These are phyloP conservation scores for Rubia occidens DNA, from an alignment of 305 asterid genomes.

Conservation along the genomic window DNA sequence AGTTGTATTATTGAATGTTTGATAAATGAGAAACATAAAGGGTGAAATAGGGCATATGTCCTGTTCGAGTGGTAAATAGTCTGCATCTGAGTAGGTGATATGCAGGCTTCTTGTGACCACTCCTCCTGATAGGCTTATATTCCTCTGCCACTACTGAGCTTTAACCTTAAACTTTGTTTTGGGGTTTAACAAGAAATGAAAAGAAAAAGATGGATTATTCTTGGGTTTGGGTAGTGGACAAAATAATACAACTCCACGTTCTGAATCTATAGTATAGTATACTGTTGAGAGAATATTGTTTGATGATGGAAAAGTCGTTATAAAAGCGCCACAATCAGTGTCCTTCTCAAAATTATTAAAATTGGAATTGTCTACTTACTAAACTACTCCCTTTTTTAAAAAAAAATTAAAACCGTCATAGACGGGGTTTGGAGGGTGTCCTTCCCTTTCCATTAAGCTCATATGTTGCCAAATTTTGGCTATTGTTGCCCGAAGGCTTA, in stretches of 20 bases:
- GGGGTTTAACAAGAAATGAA: neutral
- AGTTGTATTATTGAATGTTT: too few species aligned
- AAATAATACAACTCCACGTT: neutral
- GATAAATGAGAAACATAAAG: too few species aligned
- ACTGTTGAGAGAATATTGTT: neutral
- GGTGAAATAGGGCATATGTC: too few species aligned
- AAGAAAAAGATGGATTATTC: neutral
- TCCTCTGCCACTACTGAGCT: neutral
- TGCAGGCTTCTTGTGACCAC: neutral
- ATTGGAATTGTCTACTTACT: neutral
- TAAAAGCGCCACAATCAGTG: neutral
- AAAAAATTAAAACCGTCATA: too few species aligned
- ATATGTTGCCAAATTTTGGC: too few species aligned
- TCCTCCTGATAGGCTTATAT: neutral
- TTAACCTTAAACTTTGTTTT: neutral
- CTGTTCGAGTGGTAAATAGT: neutral
- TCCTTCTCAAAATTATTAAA: neutral
- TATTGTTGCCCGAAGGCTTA: too few species aligned
- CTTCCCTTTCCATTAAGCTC: too few species aligned
- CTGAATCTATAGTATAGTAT: neutral
- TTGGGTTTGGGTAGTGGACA: neutral
- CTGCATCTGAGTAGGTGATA: neutral
- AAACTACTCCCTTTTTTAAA: too few species aligned
- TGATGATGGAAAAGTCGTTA: neutral
- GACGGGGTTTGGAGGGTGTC: too few species aligned